Conservation (phyloP, 306 rosid genomes). For the Prosopis cineraria region DNA sequence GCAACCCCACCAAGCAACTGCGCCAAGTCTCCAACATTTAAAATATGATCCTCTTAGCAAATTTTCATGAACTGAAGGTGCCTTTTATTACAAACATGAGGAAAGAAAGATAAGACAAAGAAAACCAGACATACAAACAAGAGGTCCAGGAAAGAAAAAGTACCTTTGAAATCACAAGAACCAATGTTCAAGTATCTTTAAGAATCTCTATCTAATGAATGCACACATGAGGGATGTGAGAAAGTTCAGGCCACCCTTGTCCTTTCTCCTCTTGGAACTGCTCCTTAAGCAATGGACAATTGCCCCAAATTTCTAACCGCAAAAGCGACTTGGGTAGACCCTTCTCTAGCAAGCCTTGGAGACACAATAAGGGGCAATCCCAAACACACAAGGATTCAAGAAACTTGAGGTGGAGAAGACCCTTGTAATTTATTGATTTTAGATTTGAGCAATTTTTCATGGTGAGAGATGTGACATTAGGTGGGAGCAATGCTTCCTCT, state of each 20-base stretch:
- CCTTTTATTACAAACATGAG: no score
- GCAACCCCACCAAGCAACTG: no score
- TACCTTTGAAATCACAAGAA: no score
- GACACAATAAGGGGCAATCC: background rate
- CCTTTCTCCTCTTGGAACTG: background rate
- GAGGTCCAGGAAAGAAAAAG: no score
- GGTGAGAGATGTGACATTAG: background rate
- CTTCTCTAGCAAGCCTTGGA: background rate
- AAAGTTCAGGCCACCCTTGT: background rate
- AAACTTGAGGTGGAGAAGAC: no score
- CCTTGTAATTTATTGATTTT: background rate
- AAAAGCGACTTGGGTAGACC: background rate
- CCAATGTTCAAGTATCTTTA: no score
- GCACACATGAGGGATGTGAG: background rate
- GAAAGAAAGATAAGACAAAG: no score
- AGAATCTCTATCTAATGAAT: no score
- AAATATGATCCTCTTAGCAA: no score
- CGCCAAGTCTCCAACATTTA: no score
- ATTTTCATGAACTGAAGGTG: background rate
- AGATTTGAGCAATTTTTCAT: background rate
- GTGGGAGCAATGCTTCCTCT: background rate
- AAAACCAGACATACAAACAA: no score
- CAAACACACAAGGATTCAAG: background rate
- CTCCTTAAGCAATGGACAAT: background rate
- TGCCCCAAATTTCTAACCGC: background rate